Evolutionary conservation across 1,284 basidiomycete genomes (phyloP), one percentile per base, ranked within the genome.

Genomic region (Cryptococcus depauperatus): DNA sequence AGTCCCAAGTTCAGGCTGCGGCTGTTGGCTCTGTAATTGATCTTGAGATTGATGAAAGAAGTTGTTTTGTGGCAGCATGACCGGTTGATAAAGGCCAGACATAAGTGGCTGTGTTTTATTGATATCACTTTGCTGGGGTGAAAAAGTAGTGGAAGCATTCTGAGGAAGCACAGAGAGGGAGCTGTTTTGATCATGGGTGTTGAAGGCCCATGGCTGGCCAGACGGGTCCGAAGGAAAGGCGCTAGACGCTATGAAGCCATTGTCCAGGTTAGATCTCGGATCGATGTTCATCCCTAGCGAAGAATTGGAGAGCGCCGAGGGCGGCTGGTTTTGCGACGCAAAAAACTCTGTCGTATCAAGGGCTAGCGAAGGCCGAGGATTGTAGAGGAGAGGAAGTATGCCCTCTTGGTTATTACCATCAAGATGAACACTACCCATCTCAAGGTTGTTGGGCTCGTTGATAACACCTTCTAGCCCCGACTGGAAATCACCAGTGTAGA

Each of bases 301-400:
- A 13, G 53, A 44, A 46, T 50, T 54, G 23, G 46, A 50, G 26
- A 48, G 45, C 3, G 54, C 47, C 19, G 57, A 55, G 7, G 46
- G 41, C 3, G 47, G 48, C 30, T 49, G 56, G 13, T 39, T 26
- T 16, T 55, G 54, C n/a, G 48, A 37, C 1, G 27, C 27, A 16
- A 40, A 35, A 25, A 29, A 34, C 11, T 41, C 16, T 5, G 50
- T 33, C 3, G 54, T 58, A 45, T 61, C 57, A 4, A 57, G 41
- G 6, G 52, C 54, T 7, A 59, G 52, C 3, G 57, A 43, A 1
- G 59, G 59, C 10, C 55, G 52, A 35, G 48, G 48, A 23, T 43
- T 28, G 39, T 42, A 50, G 11, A 22, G 18, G 23, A 37, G 44
- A 21, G 38, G 38, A 9, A 13, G 25, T 16, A 41, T 41, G 9